Evolutionary conservation across 768 basidiomycete species (phyloP), one percentile per base, ranked within the genome.

Genomic region (Pulveroboletus sp.): DNA sequence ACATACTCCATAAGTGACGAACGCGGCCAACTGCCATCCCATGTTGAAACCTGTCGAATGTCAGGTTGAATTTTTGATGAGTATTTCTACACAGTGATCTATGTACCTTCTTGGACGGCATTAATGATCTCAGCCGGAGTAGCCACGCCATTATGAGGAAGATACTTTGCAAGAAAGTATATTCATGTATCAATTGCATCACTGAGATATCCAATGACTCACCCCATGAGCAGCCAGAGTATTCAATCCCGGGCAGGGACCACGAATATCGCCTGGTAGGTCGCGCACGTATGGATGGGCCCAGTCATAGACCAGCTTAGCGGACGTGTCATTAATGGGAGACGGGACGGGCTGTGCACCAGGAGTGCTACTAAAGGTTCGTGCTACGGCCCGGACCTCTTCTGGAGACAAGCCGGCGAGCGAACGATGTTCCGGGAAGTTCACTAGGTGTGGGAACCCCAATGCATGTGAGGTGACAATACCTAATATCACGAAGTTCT

Each of bases 211-310:
- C 14, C 6, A 17, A 28, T 45, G 6, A 41, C 62, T 53, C n/a
- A 65, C 62, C n/a, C 62, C 62, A 8, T 63, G 62, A 59, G 59
- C 56, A 10, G 63, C 59, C 1, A 63, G 39, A 6, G 63, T 65
- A 30, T 63, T 63, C 46, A 63, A 32, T 48, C 62, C 62, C 0
- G 62, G 59, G 31, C 54, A 63, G 7, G 62, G 63, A 5, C 62
- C 62, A 42, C 62, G 62, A 26, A 65, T 56, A 21, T 64, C 62
- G 24, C 58, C 54, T 6, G 62, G 59, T 30, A 0, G 40, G 24
- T 46, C 48, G 4, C 50, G 49, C 2, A 24, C 1, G 27, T 43
- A 65, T 15, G 62, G 59, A n/a, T 64, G 62, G 8, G 27, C 43
- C 1, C 14, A 36, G 14, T 62, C 62, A 33, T 57, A 28, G 4